Evolutionary conservation across 1,284 basidiomycete species (phyloP), one percentile per base, ranked within the genome.

Genomic region (Pterulicium gracile): DNA sequence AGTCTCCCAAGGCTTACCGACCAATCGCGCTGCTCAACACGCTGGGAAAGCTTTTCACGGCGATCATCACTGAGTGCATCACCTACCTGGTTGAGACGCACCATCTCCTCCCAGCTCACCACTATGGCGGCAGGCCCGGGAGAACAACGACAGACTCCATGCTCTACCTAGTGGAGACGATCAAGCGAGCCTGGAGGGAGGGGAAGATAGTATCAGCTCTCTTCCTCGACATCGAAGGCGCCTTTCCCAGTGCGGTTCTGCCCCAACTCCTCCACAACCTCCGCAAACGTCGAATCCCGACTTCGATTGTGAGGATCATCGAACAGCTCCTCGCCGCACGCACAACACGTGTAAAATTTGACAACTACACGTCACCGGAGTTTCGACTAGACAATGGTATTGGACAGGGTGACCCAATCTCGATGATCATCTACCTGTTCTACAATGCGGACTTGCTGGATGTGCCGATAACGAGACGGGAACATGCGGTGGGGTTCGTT

Each of bases 111-210:
- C 63, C 58, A 4, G 22, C 4, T 1, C 56, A 44, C 4, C 64
- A 65, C 52, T 66, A 63, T 44, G 61, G 65, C 12, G 58, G 63
- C 5, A 43, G 59, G 44, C 62, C 62, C 34, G 64, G 62, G 2
- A 17, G 60, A 3, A 56, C 57, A 1, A 67, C 65, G 0, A 62
- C 59, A 3, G 64, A 67, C 49, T 54, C 64, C 5, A 49, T 69
- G 0, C 62, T 64, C 45, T 44, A 57, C 12, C 47, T 68, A 3
- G 52, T 55, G 0, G 34, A 52, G 21, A 53, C 27, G 17, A 58
- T 68, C 44, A 63, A 63, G 43, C 46, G 54, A 4, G 56, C 57
- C 10, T 65, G 61, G 60, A 22, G 51, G 3, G 43, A 51, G n/a
- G 49, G 52, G 2, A 52, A 59, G 22, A 61, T 65, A 0, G 60